Conservation (phyloP, 202 grass and related monocot genomes). For the Elaeis oleifera region DNA sequence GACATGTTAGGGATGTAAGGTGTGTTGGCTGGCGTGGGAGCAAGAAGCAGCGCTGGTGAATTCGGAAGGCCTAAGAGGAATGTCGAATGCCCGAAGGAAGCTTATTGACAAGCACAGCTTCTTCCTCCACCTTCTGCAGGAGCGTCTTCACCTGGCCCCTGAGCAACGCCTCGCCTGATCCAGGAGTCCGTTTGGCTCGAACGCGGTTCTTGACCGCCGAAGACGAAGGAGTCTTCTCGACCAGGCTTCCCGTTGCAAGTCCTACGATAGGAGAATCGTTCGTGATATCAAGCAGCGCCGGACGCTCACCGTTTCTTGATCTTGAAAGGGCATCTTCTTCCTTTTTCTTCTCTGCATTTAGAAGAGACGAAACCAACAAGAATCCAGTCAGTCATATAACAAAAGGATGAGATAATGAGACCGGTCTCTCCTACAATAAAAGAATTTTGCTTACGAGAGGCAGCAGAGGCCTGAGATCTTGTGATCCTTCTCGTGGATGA, state of each 20-base stretch:
- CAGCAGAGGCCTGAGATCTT: slow-evolving; percentile 40
- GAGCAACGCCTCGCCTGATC: slow-evolving; percentile 70
- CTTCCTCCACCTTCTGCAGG: slow-evolving; percentile 75
- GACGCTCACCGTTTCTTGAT: slow-evolving; percentile 18
- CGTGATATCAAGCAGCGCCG: slow-evolving; percentile 72
- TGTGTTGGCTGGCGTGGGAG: slow-evolving; percentile 81
- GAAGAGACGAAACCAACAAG: neutral
- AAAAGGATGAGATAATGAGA: neutral
- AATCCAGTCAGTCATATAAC: neutral
- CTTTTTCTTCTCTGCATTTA: slow-evolving; percentile 32
- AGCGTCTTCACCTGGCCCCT: slow-evolving; percentile 78
- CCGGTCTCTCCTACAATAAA: neutral
- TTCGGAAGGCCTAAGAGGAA: neutral
- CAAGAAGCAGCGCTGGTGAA: slow-evolving; percentile 64
- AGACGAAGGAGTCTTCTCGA: slow-evolving; percentile 31
- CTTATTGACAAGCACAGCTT: slow-evolving; percentile 23
- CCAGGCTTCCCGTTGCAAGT: slow-evolving; percentile 35
- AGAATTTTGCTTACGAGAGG: slow-evolving; percentile 25
- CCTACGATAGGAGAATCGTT: slow-evolving; percentile 93
- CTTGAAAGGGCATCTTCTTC: slow-evolving; percentile 22
- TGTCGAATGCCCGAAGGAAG: neutral
- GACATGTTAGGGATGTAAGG: slow-evolving; percentile 29
- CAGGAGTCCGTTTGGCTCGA: slow-evolving; percentile 40
- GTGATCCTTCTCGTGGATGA: slow-evolving; percentile 50
- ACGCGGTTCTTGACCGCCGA: slow-evolving; percentile 31